Percentiles rank a stretch among this genome's conserved stretches.
Evolutionary conservation across 768 basidiomycete genomes (phyloP).

Genomic region (Naganishia vaughanmartiniae): DNA sequence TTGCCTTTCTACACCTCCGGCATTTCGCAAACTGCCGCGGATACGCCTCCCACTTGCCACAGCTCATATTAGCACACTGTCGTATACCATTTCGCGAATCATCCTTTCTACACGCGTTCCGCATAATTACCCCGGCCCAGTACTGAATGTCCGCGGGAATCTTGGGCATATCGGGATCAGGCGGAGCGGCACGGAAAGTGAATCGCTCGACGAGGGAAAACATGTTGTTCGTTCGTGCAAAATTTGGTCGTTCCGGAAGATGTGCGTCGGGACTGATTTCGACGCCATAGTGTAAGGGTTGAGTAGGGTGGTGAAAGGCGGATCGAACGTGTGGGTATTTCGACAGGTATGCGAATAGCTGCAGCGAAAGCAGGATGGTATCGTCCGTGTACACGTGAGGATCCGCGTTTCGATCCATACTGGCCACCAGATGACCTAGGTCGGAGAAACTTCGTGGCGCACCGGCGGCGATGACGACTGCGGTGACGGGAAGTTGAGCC

Average conservation of each 20-base stretch:
- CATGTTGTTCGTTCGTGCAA: slow-evolving; percentile 63
- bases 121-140: slow-evolving; percentile 99
- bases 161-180: slow-evolving; percentile 68
- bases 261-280: slow-evolving; percentile 37
- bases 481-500: slow-evolving; percentile 18
- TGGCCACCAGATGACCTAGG: slow-evolving; percentile 45
- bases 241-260: slow-evolving; percentile 47
- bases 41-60: slow-evolving; percentile 88
- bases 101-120: slow-evolving; percentile 97
- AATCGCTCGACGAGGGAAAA: slow-evolving; percentile 95
- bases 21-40: slow-evolving; percentile 97
- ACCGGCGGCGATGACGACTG: slow-evolving; percentile 47
- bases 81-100: slow-evolving; percentile 86
- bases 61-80: slow-evolving; percentile 98
- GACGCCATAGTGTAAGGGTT: slow-evolving; percentile 50
- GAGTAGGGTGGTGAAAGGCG: slow-evolving; percentile 79
- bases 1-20: slow-evolving; percentile 89
- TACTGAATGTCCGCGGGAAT: slow-evolving; percentile 89
- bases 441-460: slow-evolving; percentile 51
- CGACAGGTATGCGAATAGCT: slow-evolving; percentile 90
- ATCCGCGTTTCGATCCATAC: slow-evolving; percentile 31
- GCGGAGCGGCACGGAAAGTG: slow-evolving; percentile 85
- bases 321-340: slow-evolving; percentile 97
- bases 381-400: slow-evolving; percentile 73
- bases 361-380: slow-evolving; percentile 82